phyloP scores from a whole-genome alignment of 805 yeast genomes.

The Wickerhamiella dianesei region DNA sequence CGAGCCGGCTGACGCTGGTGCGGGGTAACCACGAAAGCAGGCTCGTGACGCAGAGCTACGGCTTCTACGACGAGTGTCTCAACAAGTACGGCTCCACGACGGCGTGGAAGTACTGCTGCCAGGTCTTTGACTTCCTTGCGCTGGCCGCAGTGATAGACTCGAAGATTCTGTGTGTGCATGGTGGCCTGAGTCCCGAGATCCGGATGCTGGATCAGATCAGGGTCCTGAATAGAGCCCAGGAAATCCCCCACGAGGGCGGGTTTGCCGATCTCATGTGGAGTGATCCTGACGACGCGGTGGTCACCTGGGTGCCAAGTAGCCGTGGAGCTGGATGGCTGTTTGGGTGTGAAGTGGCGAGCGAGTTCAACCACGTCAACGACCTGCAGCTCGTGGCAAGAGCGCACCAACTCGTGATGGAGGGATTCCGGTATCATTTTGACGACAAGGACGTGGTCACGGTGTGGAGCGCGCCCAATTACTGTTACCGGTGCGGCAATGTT shows the following conservation, averaged over 20 bases:
- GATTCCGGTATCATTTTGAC: slow-evolving; percentile 89
- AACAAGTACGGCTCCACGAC: slow-evolving; percentile 88
- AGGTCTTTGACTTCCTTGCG: slow-evolving; percentile 86
- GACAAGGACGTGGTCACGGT: slow-evolving; percentile 95
- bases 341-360: slow-evolving; percentile 87
- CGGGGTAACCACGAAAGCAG: slow-evolving; percentile 97
- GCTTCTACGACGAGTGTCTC: slow-evolving; percentile 91
- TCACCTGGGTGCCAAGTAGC: slow-evolving; percentile 96
- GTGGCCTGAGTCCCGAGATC: slow-evolving; percentile 93
- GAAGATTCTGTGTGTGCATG: slow-evolving; percentile 87
- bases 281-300: slow-evolving; percentile 86
- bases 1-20: slow-evolving; percentile 74
- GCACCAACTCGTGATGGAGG: slow-evolving; percentile 97
- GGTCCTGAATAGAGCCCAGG: slow-evolving; percentile 89
- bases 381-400: slow-evolving; percentile 85
- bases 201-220: slow-evolving; percentile 95
- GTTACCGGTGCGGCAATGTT: slow-evolving; percentile 95
- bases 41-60: slow-evolving; percentile 97
- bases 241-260: slow-evolving; percentile 98
- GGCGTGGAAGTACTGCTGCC: slow-evolving; percentile 94
- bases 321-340: slow-evolving; percentile 98
- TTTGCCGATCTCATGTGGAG: slow-evolving; percentile 97
- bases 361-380: slow-evolving; percentile 90
- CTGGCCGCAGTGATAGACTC: slow-evolving; percentile 95
- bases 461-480: slow-evolving; percentile 95